Conservation (phyloP, 1,139 yeast genomes). For the Geotrichum macrosporum region DNA sequence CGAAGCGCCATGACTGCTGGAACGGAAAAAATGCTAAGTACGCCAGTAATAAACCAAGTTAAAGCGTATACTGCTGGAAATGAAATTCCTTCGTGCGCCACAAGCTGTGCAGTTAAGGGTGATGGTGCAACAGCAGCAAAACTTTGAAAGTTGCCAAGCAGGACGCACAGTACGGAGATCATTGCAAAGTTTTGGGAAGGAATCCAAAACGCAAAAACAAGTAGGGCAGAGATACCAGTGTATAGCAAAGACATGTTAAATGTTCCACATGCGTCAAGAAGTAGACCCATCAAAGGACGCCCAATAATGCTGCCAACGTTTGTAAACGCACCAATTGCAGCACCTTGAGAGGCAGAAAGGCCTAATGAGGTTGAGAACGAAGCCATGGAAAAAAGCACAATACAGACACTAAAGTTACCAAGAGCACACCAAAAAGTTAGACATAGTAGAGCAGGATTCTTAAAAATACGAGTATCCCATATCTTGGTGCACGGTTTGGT, state of each 20-base stretch:
- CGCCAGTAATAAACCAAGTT: conserved; percentile 47
- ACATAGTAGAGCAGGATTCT: conserved; percentile 41
- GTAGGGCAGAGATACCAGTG: conserved; percentile 34
- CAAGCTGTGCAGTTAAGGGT: conserved; percentile 48
- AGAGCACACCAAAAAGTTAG: conserved; percentile 53
- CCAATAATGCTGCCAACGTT: conserved; percentile 65
- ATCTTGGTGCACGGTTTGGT: conserved; percentile 37
- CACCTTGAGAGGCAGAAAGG: conserved; percentile 50
- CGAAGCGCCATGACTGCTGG: conserved; percentile 29
- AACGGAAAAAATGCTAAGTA: conserved; percentile 45
- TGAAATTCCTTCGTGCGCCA: conserved; percentile 41
- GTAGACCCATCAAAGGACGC: conserved; percentile 56
- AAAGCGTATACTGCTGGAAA: conserved; percentile 61
- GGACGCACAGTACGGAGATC: conserved; percentile 45
- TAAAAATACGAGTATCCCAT: conserved; percentile 27
- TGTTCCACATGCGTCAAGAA: conserved; percentile 59
- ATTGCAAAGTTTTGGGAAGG: conserved; percentile 54
- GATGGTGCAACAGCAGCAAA: conserved; percentile 36
- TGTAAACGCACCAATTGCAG: conserved; percentile 56
- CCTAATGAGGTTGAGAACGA: conserved; percentile 62
- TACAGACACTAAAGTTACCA: conserved; percentile 53
- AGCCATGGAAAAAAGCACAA: conserved; percentile 57
- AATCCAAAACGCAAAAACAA: conserved; percentile 56
- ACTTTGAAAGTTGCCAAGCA: conserved; percentile 53
- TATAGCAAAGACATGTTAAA: conserved; percentile 45